These are phyloP conservation scores for Flagelloscypha sp. DNA, from an alignment of 768 basidiomycete species.

Conservation along the genomic window DNA sequence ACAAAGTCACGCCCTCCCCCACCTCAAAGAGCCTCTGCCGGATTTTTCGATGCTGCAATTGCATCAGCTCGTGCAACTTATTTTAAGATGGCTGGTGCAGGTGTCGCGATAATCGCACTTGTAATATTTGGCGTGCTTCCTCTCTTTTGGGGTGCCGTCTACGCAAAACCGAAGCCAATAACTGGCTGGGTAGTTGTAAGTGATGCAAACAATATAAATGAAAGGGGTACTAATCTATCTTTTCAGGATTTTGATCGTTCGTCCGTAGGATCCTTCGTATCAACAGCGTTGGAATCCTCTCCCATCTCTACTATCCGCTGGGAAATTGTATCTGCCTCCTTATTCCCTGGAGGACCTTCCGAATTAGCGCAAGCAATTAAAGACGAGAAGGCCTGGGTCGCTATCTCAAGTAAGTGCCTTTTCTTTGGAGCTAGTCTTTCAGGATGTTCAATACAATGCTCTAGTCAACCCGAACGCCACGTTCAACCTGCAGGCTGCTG, in stretches of 20 bases:
- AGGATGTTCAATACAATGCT: background rate
- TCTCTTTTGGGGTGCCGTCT: no score
- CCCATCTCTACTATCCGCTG: slow-evolving; percentile 25
- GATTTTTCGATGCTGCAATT: no score
- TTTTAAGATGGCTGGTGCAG: no score
- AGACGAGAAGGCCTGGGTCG: slow-evolving; percentile 38
- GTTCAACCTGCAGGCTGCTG: slow-evolving; percentile 17
- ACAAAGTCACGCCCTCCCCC: no score
- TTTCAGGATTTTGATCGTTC: slow-evolving; percentile 44
- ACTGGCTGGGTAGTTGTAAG: slow-evolving; percentile 44
- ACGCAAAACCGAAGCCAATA: slow-evolving; percentile 30
- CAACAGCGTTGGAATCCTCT: slow-evolving; percentile 20
- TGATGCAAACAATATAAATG: slow-evolving; percentile 10
- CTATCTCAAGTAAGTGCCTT: slow-evolving; percentile 31
- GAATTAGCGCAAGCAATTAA: slow-evolving; percentile 32
- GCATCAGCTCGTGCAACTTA: no score
- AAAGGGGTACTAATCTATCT: no score
- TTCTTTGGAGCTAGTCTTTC: background rate
- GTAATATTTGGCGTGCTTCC: no score
- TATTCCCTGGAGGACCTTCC: slow-evolving; percentile 28
- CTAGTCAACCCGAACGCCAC: slow-evolving; percentile 25
- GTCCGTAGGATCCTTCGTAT: slow-evolving; percentile 32
- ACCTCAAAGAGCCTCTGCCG: no score
- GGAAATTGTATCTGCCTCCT: slow-evolving; percentile 22
- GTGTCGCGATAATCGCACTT: no score